Base-by-base conservation (phyloP, 805 yeast genomes). In the Suhomyces kilbournensis region DNA sequence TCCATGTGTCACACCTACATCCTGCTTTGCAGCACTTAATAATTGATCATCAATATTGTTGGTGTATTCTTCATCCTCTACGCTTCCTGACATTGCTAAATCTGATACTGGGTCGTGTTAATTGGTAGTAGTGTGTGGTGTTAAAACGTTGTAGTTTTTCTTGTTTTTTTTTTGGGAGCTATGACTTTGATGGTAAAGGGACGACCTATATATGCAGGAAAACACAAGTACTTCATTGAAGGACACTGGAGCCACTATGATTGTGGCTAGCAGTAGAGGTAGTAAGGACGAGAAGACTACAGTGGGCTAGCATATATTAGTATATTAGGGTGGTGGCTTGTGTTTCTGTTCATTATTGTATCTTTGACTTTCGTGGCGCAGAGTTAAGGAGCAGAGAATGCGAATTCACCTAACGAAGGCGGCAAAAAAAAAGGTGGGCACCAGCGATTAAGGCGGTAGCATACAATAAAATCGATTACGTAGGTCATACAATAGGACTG, bases 1-100 rank as follows among this genome's bases (percentile, higher is more conserved):
- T 10, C 44, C 28, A 14, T 46, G 53, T 12, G 51, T 43, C 4
- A 23, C 49, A 8, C 44, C 60, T 26, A 60, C 70, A 34, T 67
- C 72, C 48, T 69, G 74, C 54, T 72, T 72, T 48, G 66, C 76
- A 23, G 69, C 77, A 45, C 67, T 64, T 43, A 74, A 66, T 50
- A 74, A 61, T 60, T 74, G 79, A 57, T 74, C 78, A 57, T 74
- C 79, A 51, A 74, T 74, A 59, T 72, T 74, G 56, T 60, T 58
- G 48, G 69, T 49, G 56, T 63, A 65, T 49, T 64, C 68, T 49
- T 65, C 67, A 48, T 60, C 65, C 44, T 51, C 56, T 38, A 50
- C 52, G 35, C 52, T 48, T 38, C 56, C 32, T 26, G 46, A 48
- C 46, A 48, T 48, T 17, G 15, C 44, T 44, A 48, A 23, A 26